Base-by-base conservation (phyloP, 140 eudicot genomes). In the Senecio squalidus region DNA sequence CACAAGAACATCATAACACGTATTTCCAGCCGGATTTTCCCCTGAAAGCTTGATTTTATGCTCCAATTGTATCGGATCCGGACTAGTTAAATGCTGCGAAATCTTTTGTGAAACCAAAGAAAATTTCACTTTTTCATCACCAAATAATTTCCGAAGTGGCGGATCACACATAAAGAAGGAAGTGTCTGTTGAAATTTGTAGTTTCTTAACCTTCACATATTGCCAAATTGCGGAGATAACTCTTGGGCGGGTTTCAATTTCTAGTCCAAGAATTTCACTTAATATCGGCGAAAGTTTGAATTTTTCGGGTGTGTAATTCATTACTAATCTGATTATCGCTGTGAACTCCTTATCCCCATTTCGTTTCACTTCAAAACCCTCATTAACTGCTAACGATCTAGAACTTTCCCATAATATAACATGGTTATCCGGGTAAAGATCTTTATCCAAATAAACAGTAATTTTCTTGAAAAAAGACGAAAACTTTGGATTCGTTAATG, bases 311-410 rank as follows among this genome's bases (percentile, higher is more conserved):
- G 29, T 70, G 69, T 86, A 84, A 78, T 86, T 86, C 91, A 91
- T 83, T 60, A 86, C 98, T 26, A 91, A 53, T 58, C 94, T 66
- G 22, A 91, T 70, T 10, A 79, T 91, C 25, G 90, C 89, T 45
- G 88, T 84, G 48, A 86, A 86, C 57, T 91, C 96, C 76, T 76
- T 86, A 44, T 86, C 90, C 34, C 98, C 98, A 60, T 76, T 91
- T 63, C 98, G 72, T 77, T 91, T 86, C 29, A 91, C 94, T 69
- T 86, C 98, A 54, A 83, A 81, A 39, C 98, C 98, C 68, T 91
- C 98, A 1, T 71, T 84, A 46, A 70, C 78, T 20, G 79, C 84
- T 25, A 85, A 73, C 17, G 96, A 78, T 53, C 94, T 74, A 46
- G 96, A 75, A 74, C 81, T 75, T 63, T 91, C 98, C 98, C 98